Percentiles rank a stretch among this genome's conserved stretches.
These are phyloP conservation scores for Populus euphratica DNA, from an alignment of 345 rosid genomes.

Conservation along the genomic window DNA sequence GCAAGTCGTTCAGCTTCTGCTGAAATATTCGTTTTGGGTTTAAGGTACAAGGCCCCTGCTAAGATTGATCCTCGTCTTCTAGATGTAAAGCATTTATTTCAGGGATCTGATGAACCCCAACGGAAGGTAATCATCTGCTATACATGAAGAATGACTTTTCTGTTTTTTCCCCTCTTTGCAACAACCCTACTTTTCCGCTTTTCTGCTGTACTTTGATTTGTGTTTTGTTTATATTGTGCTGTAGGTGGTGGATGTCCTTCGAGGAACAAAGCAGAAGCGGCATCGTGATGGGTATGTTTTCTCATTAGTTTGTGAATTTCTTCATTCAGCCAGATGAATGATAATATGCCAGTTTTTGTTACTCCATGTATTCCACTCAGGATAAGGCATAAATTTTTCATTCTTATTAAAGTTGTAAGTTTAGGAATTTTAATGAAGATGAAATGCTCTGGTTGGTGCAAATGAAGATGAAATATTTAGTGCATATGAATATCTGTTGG, in stretches of 20 bases:
- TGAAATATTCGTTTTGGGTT: constrained; percentile 77
- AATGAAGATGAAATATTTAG: not conserved
- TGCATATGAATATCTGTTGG: not conserved
- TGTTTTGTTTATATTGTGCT: constrained; percentile 12
- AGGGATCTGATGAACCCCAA: constrained; percentile 60
- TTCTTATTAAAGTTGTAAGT: not conserved
- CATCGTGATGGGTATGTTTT: constrained; percentile 73
- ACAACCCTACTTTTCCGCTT: not conserved
- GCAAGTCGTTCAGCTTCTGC: constrained; percentile 95
- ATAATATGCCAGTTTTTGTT: too few relatives aligned
- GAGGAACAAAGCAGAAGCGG: constrained; percentile 68
- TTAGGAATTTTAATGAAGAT: constrained; percentile 5
- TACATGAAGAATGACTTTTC: not conserved
- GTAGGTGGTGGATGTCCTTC: constrained; percentile 80
- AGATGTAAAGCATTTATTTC: constrained; percentile 71
- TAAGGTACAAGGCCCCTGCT: constrained; percentile 85
- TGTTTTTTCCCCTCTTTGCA: not conserved
- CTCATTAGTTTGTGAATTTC: not conserved
- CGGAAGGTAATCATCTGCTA: constrained; percentile 43
- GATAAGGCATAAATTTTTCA: not conserved
- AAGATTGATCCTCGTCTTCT: constrained; percentile 88
- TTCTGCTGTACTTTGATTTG: not conserved
- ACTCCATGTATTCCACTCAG: not conserved
- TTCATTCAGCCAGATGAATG: not conserved
- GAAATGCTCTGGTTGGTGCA: too few relatives aligned